phyloP scores from a whole-genome alignment of 2,329 filamentous ascomycete genomes.

The Zymoseptoria pseudotritici region DNA sequence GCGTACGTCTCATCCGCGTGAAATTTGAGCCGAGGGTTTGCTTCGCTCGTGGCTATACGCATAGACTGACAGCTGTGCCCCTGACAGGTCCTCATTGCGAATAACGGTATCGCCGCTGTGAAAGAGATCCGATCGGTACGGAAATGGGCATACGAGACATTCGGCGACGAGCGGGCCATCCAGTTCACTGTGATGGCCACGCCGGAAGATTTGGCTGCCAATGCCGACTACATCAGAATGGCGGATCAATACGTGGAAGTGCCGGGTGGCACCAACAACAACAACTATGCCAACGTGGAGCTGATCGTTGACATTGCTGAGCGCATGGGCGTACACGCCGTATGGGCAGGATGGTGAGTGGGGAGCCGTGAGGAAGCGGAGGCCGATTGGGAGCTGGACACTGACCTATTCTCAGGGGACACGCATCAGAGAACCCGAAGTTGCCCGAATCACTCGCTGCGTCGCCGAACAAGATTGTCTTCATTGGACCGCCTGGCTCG shows the following conservation, averaged over 20 bases:
- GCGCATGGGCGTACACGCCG: conserved; percentile 95
- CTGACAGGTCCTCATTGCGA: conserved; percentile 85
- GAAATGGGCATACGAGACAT: conserved; percentile 99
- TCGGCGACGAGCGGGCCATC: conserved; percentile 95
- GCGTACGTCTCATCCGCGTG: conserved; percentile 54
- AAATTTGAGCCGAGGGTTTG: not conserved
- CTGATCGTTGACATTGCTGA: conserved; percentile 98
- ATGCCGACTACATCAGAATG: conserved; percentile 99
- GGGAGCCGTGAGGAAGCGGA: not conserved
- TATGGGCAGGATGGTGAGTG: conserved; percentile 94
- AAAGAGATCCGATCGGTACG: conserved; percentile 98
- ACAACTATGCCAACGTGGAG: conserved; percentile 99
- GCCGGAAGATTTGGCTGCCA: conserved; percentile 92
- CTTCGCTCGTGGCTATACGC: not conserved
- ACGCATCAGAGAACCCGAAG: conserved; percentile 97
- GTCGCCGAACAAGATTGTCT: conserved; percentile 97
- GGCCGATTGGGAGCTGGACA: not conserved
- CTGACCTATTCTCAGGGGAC: conserved; percentile 56
- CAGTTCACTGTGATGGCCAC: conserved; percentile 99
- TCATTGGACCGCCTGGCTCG: conserved; percentile 94
- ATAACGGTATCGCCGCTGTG: conserved; percentile 98
- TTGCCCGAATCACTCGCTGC: conserved; percentile 92
- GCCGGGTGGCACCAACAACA: conserved; percentile 97
- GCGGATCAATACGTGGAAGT: conserved; percentile 99
- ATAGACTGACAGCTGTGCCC: conserved; percentile 10